These are phyloP conservation scores for Leucosporidium yakuticum DNA, from an alignment of 768 basidiomycete genomes.

Conservation along the genomic window DNA sequence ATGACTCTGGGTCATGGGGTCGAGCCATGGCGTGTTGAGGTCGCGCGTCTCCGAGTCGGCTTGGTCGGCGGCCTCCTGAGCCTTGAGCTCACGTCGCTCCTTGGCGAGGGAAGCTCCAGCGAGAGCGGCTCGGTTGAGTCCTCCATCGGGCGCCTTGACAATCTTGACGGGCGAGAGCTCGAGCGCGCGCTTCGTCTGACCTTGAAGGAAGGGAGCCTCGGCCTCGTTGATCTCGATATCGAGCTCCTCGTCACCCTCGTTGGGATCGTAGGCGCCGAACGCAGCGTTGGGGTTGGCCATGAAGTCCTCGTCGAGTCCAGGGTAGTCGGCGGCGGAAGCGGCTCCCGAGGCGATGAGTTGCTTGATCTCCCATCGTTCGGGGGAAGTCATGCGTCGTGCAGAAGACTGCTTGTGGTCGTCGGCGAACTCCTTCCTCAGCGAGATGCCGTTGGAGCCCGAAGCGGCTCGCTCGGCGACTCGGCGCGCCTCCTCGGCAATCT, in stretches of 20 bases:
- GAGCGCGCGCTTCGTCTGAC: slow-evolving; percentile 90
- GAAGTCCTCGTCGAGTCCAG: slow-evolving; percentile 62
- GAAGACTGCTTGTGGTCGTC: slow-evolving; percentile 57
- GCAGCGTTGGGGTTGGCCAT: slow-evolving; percentile 40
- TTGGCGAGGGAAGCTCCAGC: slow-evolving; percentile 89
- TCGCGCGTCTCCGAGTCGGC: slow-evolving; percentile 92
- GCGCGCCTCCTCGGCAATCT: slow-evolving; percentile 73
- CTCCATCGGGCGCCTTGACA: slow-evolving; percentile 97
- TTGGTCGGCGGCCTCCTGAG: slow-evolving; percentile 88
- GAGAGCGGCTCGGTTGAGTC: slow-evolving; percentile 88
- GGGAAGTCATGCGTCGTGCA: slow-evolving; percentile 85
- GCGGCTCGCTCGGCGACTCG: slow-evolving; percentile 57
- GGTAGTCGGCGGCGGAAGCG: slow-evolving; percentile 85
- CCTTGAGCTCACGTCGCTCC: slow-evolving; percentile 86
- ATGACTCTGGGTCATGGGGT: slow-evolving; percentile 85
- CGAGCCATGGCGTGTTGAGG: slow-evolving; percentile 93
- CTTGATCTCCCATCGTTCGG: slow-evolving; percentile 99
- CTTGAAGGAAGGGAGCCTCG: slow-evolving; percentile 89
- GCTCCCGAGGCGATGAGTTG: slow-evolving; percentile 95
- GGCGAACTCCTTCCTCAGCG: slow-evolving; percentile 49
- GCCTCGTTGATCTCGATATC: slow-evolving; percentile 97
- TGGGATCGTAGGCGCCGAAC: slow-evolving; percentile 51
- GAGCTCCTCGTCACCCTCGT: slow-evolving; percentile 82
- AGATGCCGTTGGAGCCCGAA: slow-evolving; percentile 81
- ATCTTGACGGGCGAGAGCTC: slow-evolving; percentile 97